phyloP scores from a whole-genome alignment of 73 alveolate species.

The Paramecium octaurelia region DNA sequence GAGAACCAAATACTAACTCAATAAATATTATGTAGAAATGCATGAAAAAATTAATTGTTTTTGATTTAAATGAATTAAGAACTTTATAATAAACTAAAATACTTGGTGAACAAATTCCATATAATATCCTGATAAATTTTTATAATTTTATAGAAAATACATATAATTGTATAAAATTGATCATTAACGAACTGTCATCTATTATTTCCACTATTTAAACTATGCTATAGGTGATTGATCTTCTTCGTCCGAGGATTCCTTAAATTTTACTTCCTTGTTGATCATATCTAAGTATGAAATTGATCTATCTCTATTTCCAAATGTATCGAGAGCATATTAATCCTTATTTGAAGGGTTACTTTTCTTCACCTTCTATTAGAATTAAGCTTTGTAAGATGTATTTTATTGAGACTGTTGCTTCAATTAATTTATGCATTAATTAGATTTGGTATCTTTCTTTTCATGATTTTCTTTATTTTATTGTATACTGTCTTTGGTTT shows the following conservation, averaged over 20 bases:
- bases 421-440: not conserved
- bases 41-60: not conserved
- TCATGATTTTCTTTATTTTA: not conserved
- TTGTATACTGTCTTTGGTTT: not conserved
- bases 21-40: not conserved
- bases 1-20: not conserved
- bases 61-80: not conserved
- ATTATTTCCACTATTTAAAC: not conserved
- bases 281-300: not conserved
- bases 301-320: slow-evolving; percentile 35
- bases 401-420: not conserved
- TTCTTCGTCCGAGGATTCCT: not conserved
- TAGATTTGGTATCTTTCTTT: not conserved
- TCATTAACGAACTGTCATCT: slow-evolving; percentile 36
- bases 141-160: not conserved
- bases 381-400: not conserved
- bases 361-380: slow-evolving; percentile 1
- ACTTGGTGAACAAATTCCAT: not conserved
- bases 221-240: not conserved
- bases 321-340: not conserved
- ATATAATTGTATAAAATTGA: not conserved
- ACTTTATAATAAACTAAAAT: not conserved
- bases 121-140: not conserved
- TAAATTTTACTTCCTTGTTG: not conserved
- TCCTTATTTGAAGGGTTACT: not conserved